A percentile compares a stretch with the other conserved stretches of the same genome.
Conservation (phyloP, 805 yeast species). For the Ogataea saltuana region DNA sequence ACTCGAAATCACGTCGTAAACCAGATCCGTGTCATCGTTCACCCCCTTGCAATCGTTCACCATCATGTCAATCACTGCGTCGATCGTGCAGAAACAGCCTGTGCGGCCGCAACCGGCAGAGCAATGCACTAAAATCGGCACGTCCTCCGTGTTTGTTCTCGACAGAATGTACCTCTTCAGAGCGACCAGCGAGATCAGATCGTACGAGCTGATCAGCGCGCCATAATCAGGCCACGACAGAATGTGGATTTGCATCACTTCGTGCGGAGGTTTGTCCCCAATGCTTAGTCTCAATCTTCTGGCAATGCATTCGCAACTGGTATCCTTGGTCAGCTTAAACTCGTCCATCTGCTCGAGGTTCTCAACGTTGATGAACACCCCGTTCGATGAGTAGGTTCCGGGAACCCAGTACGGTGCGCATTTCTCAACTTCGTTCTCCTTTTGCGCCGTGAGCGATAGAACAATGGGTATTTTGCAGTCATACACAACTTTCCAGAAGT, state of each 20-base stretch:
- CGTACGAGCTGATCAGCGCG: constrained; percentile 54
- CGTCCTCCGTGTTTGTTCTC: constrained; percentile 14
- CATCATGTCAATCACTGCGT: constrained; percentile 51
- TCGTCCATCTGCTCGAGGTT: constrained; percentile 28
- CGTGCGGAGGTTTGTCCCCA: constrained; percentile 38
- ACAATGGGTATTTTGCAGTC: constrained; percentile 66
- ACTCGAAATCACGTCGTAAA: constrained; percentile 46
- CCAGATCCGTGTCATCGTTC: constrained; percentile 38
- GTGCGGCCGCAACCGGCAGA: constrained; percentile 98
- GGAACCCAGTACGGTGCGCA: constrained; percentile 82
- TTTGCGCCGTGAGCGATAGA: constrained; percentile 71
- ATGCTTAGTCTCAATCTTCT: constrained; percentile 48
- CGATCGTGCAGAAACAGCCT: constrained; percentile 81
- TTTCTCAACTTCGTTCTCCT: constrained; percentile 76
- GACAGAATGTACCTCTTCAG: constrained; percentile 35
- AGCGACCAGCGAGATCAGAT: constrained; percentile 54
- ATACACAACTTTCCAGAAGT: constrained; percentile 79
- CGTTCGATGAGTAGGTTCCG: constrained; percentile 46
- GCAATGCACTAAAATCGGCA: constrained; percentile 79
- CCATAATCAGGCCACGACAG: constrained; percentile 85
- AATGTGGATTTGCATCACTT: constrained; percentile 73
- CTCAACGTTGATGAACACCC: constrained; percentile 27
- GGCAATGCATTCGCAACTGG: constrained; percentile 30
- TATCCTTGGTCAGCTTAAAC: constrained; percentile 27
- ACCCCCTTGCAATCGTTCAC: constrained; percentile 10